Percentiles rank a stretch among this genome's conserved stretches.
Evolutionary conservation across 1,284 basidiomycete genomes (phyloP).

Genomic region (Stygiomarasmius scandens): DNA sequence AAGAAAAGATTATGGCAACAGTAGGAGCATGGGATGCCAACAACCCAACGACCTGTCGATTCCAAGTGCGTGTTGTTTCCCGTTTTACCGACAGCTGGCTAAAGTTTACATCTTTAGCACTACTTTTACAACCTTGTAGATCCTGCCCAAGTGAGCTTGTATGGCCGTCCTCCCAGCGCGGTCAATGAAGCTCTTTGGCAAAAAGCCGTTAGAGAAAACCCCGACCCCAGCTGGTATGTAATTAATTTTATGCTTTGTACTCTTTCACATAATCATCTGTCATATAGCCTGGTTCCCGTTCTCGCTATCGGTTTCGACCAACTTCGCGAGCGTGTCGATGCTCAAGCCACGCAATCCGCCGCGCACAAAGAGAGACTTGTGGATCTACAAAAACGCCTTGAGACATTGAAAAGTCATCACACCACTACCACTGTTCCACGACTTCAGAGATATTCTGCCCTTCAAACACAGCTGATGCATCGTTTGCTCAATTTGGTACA

Average conservation of each 20-base stretch:
- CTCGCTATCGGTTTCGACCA: slow-evolving; percentile 84
- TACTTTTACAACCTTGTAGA: slow-evolving; percentile 89
- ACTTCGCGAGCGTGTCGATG: slow-evolving; percentile 79
- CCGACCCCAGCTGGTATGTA: slow-evolving; percentile 76
- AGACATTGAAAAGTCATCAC: slow-evolving; percentile 67
- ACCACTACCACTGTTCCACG: slow-evolving; percentile 72
- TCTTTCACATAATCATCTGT: slow-evolving; percentile 4
- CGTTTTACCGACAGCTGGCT: neutral
- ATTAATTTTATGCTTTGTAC: neutral
- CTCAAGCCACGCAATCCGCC: slow-evolving; percentile 70
- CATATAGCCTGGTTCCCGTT: slow-evolving; percentile 76
- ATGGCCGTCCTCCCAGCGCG: slow-evolving; percentile 75
- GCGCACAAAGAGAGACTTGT: slow-evolving; percentile 75
- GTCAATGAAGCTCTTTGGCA: slow-evolving; percentile 80
- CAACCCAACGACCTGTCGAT: slow-evolving; percentile 71
- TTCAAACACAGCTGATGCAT: slow-evolving; percentile 75
- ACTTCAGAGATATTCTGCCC: slow-evolving; percentile 63
- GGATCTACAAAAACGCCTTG: slow-evolving; percentile 71
- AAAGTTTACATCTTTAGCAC: slow-evolving; percentile 47
- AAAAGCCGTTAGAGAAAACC: slow-evolving; percentile 81
- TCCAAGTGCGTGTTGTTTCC: slow-evolving; percentile 61
- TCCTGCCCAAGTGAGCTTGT: slow-evolving; percentile 67
- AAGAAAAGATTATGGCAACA: slow-evolving; percentile 68
- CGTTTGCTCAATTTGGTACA: slow-evolving; percentile 75
- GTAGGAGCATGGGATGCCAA: slow-evolving; percentile 73